A percentile compares a stretch with the other conserved stretches of the same genome.
Conservation (phyloP, 164 flowering plant species). For the Kingdonia uniflora region DNA sequence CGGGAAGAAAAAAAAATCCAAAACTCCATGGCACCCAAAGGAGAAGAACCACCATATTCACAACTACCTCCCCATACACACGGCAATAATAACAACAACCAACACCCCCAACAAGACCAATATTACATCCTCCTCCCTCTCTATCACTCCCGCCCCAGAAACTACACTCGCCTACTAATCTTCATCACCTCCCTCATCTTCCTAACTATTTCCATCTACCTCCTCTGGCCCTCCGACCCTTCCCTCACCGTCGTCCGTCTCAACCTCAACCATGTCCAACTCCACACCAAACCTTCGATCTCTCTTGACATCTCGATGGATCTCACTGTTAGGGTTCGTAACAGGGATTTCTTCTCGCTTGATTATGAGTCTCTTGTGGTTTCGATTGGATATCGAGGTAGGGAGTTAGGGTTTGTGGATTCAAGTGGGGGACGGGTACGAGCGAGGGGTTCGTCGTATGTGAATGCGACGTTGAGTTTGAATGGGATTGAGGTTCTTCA, state of each 20-base stretch:
- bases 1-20: no score
- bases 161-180: slow-evolving; percentile 1
- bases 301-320: slow-evolving; percentile 43
- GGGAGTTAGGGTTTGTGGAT: slow-evolving; percentile 45
- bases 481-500: slow-evolving; percentile 52
- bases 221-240: slow-evolving; percentile 71
- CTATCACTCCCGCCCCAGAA: slow-evolving; percentile 8
- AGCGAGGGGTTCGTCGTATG: slow-evolving; percentile 46
- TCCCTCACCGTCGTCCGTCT: slow-evolving; percentile 38
- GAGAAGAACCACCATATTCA: no score
- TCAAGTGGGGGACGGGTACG: slow-evolving; percentile 39
- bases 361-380: slow-evolving; percentile 35
- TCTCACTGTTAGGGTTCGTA: slow-evolving; percentile 39
- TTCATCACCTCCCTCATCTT: slow-evolving; percentile 10
- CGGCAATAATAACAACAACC: no score
- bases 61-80: no score
- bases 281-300: slow-evolving; percentile 29
- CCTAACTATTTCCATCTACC: slow-evolving; percentile 25
- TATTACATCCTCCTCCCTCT: slow-evolving; percentile 26
- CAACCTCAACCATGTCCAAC: slow-evolving; percentile 24
- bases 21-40: no score
- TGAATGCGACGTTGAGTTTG: slow-evolving; percentile 49
- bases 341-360: slow-evolving; percentile 55
- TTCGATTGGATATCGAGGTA: slow-evolving; percentile 58
- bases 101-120: no score